These are phyloP conservation scores for Plenodomus tracheiphilus DNA, from an alignment of 2,329 filamentous ascomycete species.

Conservation along the genomic window DNA sequence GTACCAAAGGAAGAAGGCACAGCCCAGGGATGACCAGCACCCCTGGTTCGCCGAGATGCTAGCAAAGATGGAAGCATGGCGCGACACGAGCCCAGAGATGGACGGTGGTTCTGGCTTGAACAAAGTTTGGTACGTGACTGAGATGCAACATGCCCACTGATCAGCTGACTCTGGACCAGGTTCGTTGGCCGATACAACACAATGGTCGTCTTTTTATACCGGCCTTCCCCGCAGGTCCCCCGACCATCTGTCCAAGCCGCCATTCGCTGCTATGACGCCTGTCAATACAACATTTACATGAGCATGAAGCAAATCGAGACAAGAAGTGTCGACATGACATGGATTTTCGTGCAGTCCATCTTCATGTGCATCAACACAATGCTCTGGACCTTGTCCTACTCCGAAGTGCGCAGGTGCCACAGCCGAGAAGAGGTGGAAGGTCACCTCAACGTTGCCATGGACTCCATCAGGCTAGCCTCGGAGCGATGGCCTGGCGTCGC, in stretches of 20 bases:
- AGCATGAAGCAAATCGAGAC: slow-evolving; percentile 78
- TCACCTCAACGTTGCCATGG: slow-evolving; percentile 73
- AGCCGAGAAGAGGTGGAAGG: slow-evolving; percentile 74
- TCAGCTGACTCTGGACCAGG: slow-evolving; percentile 42
- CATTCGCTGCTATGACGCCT: slow-evolving; percentile 78
- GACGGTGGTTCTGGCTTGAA: slow-evolving; percentile 71
- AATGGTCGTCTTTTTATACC: slow-evolving; percentile 84
- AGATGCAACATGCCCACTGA: background rate
- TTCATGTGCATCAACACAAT: slow-evolving; percentile 93
- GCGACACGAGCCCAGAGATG: slow-evolving; percentile 72
- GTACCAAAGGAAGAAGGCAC: slow-evolving; percentile 79
- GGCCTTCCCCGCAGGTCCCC: slow-evolving; percentile 89
- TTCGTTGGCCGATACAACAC: slow-evolving; percentile 75
- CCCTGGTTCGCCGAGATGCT: slow-evolving; percentile 87
- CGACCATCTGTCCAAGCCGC: slow-evolving; percentile 81
- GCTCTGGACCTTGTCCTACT: slow-evolving; percentile 88
- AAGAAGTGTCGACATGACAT: slow-evolving; percentile 80
- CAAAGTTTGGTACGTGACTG: slow-evolving; percentile 70
- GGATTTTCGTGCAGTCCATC: slow-evolving; percentile 86
- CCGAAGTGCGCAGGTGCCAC: slow-evolving; percentile 75
- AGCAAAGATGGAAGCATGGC: slow-evolving; percentile 77
- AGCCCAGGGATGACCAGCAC: slow-evolving; percentile 77
- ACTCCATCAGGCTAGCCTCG: slow-evolving; percentile 77
- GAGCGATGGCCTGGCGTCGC: slow-evolving; percentile 91
- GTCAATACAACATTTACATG: slow-evolving; percentile 78